Percentiles rank a stretch among this genome's conserved stretches.
Evolutionary conservation across 2,329 filamentous ascomycete species (phyloP).

Genomic region (Ophiocordyceps camponoti-leonardi): DNA sequence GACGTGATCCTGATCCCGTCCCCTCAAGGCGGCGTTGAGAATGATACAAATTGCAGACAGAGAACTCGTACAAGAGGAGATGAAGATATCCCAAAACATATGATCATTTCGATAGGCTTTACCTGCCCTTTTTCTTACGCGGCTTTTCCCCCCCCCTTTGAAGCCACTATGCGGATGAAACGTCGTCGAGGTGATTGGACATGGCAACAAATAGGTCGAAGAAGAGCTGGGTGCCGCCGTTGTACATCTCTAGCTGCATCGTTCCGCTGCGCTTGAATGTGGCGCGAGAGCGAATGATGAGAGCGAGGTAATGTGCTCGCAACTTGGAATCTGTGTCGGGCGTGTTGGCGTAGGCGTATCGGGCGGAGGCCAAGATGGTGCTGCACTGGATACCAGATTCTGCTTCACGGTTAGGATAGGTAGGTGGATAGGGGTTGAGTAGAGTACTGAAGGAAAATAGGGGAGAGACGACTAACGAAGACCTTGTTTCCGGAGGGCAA

Average conservation of each 20-base stretch:
- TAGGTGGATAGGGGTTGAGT: too few species aligned
- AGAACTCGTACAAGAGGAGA: not conserved
- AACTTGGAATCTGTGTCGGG: slow-evolving; percentile 83
- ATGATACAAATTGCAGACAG: not conserved
- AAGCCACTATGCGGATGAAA: slow-evolving; percentile 38
- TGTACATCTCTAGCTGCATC: slow-evolving; percentile 90
- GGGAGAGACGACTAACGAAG: slow-evolving; percentile 37
- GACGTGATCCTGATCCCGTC: not conserved
- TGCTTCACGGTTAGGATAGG: slow-evolving; percentile 7
- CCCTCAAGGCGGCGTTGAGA: not conserved
- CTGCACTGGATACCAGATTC: slow-evolving; percentile 67
- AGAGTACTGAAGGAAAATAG: not conserved
- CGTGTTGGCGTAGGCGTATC: slow-evolving; percentile 78
- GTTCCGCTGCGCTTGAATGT: slow-evolving; percentile 90
- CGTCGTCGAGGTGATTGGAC: slow-evolving; percentile 73
- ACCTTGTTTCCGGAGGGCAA: slow-evolving; percentile 77
- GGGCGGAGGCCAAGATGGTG: slow-evolving; percentile 74
- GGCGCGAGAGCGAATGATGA: slow-evolving; percentile 74
- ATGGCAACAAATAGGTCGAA: slow-evolving; percentile 90
- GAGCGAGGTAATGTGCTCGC: slow-evolving; percentile 75
- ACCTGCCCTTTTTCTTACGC: not conserved
- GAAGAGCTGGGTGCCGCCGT: slow-evolving; percentile 66
- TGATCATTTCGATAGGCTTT: not conserved
- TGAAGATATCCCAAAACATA: not conserved
- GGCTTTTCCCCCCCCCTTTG: not conserved